Percentiles rank a stretch among this genome's conserved stretches.
Conservation (phyloP, 1,139 yeast species). For the Geotrichum siamense region DNA sequence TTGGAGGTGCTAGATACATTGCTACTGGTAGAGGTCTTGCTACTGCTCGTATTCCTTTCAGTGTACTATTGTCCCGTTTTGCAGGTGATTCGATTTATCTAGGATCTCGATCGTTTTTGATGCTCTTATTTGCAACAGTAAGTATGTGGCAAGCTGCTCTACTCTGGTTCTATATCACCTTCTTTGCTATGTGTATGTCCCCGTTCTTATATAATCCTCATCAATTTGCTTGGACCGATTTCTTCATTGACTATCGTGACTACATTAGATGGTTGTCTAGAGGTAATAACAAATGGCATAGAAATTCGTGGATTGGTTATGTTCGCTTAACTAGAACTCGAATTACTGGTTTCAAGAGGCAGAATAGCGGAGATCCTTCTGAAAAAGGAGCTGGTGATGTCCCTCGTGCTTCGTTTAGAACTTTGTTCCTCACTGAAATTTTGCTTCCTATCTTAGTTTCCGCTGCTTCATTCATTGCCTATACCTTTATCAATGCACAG, state of each 20-base stretch:
- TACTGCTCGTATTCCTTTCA: conserved; percentile 95
- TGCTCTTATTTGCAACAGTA: conserved; percentile 85
- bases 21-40: conserved; percentile 99
- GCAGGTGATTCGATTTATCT: conserved; percentile 95
- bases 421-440: conserved; percentile 78
- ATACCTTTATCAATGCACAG: conserved; percentile 91
- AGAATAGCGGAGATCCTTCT: conserved; percentile 73
- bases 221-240: conserved; percentile 98
- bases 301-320: conserved; percentile 99
- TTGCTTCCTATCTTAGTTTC: conserved; percentile 79
- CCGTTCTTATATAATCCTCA: conserved; percentile 98
- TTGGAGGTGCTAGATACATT: conserved; percentile 99
- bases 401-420: conserved; percentile 86
- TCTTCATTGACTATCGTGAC: conserved; percentile 97
- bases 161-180: conserved; percentile 97
- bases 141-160: conserved; percentile 97
- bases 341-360: conserved; percentile 96
- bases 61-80: conserved; percentile 90
- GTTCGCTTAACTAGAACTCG: conserved; percentile 93
- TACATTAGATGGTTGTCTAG: conserved; percentile 97
- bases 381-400: conserved; percentile 95
- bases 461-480: conserved; percentile 87
- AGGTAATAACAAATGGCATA: conserved; percentile 98
- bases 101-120: conserved; percentile 88
- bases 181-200: conserved; percentile 81